Conservation (phyloP, 1,284 basidiomycete species). For the Malassezia equina region DNA sequence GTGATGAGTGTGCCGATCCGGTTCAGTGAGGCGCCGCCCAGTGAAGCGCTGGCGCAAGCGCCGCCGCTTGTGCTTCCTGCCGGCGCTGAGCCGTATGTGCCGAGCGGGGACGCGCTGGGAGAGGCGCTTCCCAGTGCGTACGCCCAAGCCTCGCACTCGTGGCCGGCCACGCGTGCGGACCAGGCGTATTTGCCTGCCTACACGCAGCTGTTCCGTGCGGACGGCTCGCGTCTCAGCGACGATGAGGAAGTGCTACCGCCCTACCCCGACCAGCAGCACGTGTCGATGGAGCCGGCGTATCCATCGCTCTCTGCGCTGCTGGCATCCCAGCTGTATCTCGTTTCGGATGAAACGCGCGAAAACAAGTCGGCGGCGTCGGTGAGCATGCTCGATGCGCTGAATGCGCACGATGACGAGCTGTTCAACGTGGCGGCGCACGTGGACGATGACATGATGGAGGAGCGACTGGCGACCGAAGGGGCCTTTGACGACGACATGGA, state of each 20-base stretch:
- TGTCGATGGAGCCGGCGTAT: neutral
- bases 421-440: neutral
- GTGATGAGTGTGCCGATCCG: slow-evolving; percentile 46
- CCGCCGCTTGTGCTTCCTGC: slow-evolving; percentile 13
- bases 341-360: slow-evolving; percentile 4
- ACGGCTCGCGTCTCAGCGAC: slow-evolving; percentile 44
- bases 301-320: slow-evolving; percentile 4
- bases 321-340: neutral
- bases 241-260: slow-evolving; percentile 44
- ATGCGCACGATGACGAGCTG: slow-evolving; percentile 8
- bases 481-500: neutral
- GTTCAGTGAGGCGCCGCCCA: slow-evolving; percentile 43
- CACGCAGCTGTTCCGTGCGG: slow-evolving; percentile 45
- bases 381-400: slow-evolving; percentile 9
- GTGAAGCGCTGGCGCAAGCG: slow-evolving; percentile 39
- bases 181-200: slow-evolving; percentile 38
- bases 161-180: neutral
- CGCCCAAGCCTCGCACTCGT: slow-evolving; percentile 10
- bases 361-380: slow-evolving; percentile 6
- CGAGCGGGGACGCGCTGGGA: neutral
- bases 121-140: slow-evolving; percentile 6
- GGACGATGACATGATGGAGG: slow-evolving; percentile 6
- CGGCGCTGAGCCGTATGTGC: slow-evolving; percentile 6
- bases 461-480: neutral
- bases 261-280: slow-evolving; percentile 23